Evolutionary conservation across 768 basidiomycete genomes (phyloP), one percentile per base, ranked within the genome.

Genomic region (Chalciporus pseudorubinellus): DNA sequence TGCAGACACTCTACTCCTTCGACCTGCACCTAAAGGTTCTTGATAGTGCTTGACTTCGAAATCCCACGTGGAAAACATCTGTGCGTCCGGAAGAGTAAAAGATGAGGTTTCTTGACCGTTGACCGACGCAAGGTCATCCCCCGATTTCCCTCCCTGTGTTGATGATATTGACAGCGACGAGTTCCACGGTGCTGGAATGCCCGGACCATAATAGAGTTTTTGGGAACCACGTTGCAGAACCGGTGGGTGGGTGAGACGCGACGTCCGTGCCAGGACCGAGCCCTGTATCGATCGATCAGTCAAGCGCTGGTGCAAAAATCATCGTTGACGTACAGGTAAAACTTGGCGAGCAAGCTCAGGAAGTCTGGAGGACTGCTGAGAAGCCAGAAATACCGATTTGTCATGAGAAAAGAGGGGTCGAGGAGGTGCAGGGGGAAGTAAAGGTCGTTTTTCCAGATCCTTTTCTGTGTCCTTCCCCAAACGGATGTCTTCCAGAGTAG

Each of bases 311-410:
- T 3, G 7, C 3, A 9, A 26, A 22, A 40, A 36, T 44, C 21
- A 29, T 50, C 29, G 10, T 13, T 13, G 29, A 74, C 84, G 54
- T 64, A 89, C 88, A 31, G 86, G 80, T 44, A 92, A 79, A 10
- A 86, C 78, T 54, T 77, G 74, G 21, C 83, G 75, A 9, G 87
- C 81, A 41, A 92, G 72, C 46, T 83, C 80, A 7, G 87, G 86
- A 41, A 90, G 74, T 48, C 85, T 72, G 12, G 83, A 84, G 1
- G 72, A 71, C 56, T 88, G 85, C 48, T 84, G 78, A 48, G 80
- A 82, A 19, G 84, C 74, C 21, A 84, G 75, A 2, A 87, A 85
- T 2, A 83, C 76, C 22, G 92, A 70, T 40, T 81, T 77, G 51
- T 79, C 77, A 48, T 71, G 69, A 26, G 68, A 65, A 29, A 80